Evolutionary conservation across 1,284 basidiomycete genomes (phyloP), one percentile per base, ranked within the genome.

Genomic region (Puccinia sorghi): DNA sequence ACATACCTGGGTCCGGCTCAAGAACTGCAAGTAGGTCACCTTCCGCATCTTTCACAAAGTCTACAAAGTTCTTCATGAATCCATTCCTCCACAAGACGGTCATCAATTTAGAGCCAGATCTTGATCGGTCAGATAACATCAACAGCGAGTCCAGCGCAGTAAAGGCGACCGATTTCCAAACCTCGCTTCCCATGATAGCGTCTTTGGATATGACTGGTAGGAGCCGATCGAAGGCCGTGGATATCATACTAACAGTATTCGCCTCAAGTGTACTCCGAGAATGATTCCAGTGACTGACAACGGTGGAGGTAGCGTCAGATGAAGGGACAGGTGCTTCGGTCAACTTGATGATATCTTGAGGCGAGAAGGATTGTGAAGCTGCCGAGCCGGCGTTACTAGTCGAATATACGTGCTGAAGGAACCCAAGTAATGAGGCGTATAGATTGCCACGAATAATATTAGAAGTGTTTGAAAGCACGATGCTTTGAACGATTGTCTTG

Each of bases 91-190:
- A 87, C 39, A 98, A 86, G 0, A 90, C 77, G 41, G 59, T 39
- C 59, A 72, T 79, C 25, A 78, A 71, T 46, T 71, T 67, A 41
- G 37, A 32, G 39, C 76, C 76, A 15, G 88, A 88, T 37, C 89
- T 92, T 85, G 69, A 84, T 80, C 91, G 86, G 75, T 81, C 27
- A 82, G 81, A 69, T 81, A 80, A 80, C 43, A 59, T 77, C 48
- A 90, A 87, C 12, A 95, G 86, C 13, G 91, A 89, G 84, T 94
- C 92, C 70, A 96, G 86, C 6, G 93, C 87, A 86, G 93, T 92
- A 83, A 94, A 96, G 22, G 93, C 91, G 39, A 95, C 90, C 22
- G 95, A 96, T 86, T 94, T 93, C 94, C 95, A 97, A 0, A 98
- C 92, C 84, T 97, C 94, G 41, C 91, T 90, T 12, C 94, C 94